A percentile compares a stretch with the other conserved stretches of the same genome.
Evolutionary conservation across 2,329 filamentous ascomycete species (phyloP).

Genomic region (Eurotiales sp.): DNA sequence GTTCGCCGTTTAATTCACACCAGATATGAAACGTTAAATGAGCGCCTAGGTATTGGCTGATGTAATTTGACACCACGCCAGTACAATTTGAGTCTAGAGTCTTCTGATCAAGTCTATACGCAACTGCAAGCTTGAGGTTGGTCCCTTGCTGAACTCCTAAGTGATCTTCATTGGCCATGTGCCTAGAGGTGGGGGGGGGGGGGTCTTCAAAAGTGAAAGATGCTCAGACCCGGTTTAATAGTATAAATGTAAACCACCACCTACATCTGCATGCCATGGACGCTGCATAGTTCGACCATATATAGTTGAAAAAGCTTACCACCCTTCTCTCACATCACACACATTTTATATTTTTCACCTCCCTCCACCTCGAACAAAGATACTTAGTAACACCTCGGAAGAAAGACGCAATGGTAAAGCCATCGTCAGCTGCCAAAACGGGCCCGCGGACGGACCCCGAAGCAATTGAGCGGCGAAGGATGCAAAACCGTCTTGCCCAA

Average conservation of each 20-base stretch:
- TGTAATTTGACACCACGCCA: conserved; percentile 12
- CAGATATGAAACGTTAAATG: conserved; percentile 8
- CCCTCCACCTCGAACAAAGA: neutral
- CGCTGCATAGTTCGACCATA: too few species aligned
- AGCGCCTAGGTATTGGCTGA: conserved; percentile 5
- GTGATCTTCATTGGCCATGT: conserved; percentile 5
- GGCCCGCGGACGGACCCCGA: conserved; percentile 14
- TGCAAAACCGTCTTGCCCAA: conserved; percentile 15
- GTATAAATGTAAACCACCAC: conserved; percentile 1
- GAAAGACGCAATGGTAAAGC: conserved; percentile 5
- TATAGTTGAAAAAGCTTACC: conserved; percentile 5
- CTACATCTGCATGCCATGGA: neutral
- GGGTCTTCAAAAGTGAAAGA: conserved; percentile 4
- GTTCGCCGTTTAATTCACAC: conserved; percentile 3
- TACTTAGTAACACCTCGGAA: neutral
- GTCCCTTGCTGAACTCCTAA: neutral
- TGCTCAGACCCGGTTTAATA: neutral
- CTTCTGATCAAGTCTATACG: conserved; percentile 3
- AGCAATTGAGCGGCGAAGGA: conserved; percentile 14
- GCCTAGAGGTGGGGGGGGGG: conserved; percentile 3
- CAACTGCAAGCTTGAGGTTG: neutral
- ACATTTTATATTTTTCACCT: neutral
- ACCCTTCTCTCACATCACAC: neutral
- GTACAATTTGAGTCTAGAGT: neutral
- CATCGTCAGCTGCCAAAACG: conserved; percentile 3